A percentile compares a stretch with the other conserved stretches of the same genome.
phyloP scores from a whole-genome alignment of 2,329 filamentous ascomycete species.

The Trichocomaceae sp. region DNA sequence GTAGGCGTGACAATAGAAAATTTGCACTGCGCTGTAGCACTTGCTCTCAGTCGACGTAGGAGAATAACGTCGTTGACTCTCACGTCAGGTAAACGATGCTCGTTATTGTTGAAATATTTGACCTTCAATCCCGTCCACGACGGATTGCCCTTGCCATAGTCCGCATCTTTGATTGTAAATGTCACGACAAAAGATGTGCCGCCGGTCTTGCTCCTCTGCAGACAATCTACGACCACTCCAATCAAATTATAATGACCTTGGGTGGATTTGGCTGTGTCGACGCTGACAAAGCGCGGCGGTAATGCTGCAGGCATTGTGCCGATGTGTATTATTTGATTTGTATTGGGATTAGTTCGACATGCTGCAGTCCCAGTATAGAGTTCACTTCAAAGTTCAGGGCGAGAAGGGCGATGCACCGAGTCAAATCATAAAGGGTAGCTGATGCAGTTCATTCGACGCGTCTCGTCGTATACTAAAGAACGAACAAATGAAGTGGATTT shows the following conservation, averaged over 20 bases:
- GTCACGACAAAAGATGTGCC: constrained; percentile 56
- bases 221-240: constrained; percentile 63
- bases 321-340: background rate
- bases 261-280: constrained; percentile 41
- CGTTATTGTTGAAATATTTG: constrained; percentile 53
- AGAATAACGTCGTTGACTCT: constrained; percentile 58
- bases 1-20: background rate
- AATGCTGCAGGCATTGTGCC: constrained; percentile 20
- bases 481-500: background rate
- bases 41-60: constrained; percentile 52
- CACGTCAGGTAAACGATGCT: constrained; percentile 40
- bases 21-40: constrained; percentile 15
- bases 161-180: constrained; percentile 54
- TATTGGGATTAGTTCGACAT: background rate
- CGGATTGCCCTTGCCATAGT: constrained; percentile 35
- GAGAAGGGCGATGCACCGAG: background rate
- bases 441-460: background rate
- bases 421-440: background rate
- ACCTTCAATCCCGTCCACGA: constrained; percentile 44
- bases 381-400: background rate
- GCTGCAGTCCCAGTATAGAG: background rate
- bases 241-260: constrained; percentile 51
- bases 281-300: constrained; percentile 40
- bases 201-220: constrained; percentile 46
- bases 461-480: background rate